A percentile compares a stretch with the other conserved stretches of the same genome.
Conservation (phyloP, 768 basidiomycete species). For the Cyclocybe aegerita region DNA sequence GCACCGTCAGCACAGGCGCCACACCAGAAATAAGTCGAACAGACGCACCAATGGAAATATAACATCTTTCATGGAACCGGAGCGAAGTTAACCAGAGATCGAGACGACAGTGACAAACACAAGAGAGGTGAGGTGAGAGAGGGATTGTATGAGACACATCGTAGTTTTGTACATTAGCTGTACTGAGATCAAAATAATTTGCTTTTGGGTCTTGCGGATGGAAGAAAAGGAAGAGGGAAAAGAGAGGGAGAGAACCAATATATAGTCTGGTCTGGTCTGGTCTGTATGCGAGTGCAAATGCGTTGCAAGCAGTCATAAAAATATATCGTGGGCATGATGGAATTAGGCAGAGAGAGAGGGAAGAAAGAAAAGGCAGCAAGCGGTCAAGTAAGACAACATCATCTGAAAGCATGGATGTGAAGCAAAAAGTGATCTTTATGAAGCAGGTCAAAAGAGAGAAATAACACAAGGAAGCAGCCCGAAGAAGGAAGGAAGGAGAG, state of each 20-base stretch:
- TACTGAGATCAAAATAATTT: conserved; percentile 10
- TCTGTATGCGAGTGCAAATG: background rate
- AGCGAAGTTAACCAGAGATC: too few species aligned
- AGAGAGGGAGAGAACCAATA: background rate
- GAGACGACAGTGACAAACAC: too few species aligned
- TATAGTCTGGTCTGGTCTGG: conserved; percentile 10
- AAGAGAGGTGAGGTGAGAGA: too few species aligned
- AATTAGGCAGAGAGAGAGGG: too few species aligned
- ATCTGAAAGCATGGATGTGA: background rate
- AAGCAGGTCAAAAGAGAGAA: background rate
- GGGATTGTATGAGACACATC: too few species aligned
- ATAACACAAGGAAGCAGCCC: background rate
- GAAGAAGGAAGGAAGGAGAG: background rate
- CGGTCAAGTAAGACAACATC: background rate
- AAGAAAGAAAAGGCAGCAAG: too few species aligned
- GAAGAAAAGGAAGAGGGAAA: background rate
- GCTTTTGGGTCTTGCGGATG: conserved; percentile 12
- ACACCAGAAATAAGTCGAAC: background rate
- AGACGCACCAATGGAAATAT: background rate
- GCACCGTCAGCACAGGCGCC: background rate
- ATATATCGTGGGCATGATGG: background rate
- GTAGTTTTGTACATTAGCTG: conserved; percentile 13
- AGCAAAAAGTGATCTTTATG: background rate
- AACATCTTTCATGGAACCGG: background rate
- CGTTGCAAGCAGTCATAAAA: background rate